phyloP scores from a whole-genome alignment of 805 yeast genomes.

The Torulaspora gathmanii region DNA sequence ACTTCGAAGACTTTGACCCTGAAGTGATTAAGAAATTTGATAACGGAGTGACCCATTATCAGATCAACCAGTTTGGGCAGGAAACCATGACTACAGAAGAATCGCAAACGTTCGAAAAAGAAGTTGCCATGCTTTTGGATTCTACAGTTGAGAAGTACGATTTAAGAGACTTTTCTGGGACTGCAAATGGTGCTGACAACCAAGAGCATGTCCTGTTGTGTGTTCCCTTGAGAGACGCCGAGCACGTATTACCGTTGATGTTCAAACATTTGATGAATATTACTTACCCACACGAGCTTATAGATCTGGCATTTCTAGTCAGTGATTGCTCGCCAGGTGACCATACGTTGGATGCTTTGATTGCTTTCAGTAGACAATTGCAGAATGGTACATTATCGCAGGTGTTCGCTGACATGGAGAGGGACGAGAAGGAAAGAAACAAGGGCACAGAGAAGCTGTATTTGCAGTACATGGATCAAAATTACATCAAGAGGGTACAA shows the following conservation, averaged over 20 bases:
- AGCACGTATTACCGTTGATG: constrained; percentile 70
- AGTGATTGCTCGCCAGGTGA: constrained; percentile 72
- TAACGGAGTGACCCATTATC: constrained; percentile 38
- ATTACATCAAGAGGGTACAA: constrained; percentile 53
- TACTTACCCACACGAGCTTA: constrained; percentile 74
- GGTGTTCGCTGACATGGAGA: constrained; percentile 32
- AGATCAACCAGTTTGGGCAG: constrained; percentile 36
- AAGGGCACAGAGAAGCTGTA: constrained; percentile 60
- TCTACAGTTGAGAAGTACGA: constrained; percentile 59
- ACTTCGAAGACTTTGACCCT: constrained; percentile 35
- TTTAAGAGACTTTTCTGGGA: constrained; percentile 52
- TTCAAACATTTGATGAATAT: constrained; percentile 81
- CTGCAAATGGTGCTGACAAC: constrained; percentile 43
- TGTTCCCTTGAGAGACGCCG: constrained; percentile 78
- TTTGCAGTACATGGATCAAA: constrained; percentile 63
- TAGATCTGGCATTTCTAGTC: constrained; percentile 76
- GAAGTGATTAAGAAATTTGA: constrained; percentile 36
- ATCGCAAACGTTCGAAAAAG: constrained; percentile 28
- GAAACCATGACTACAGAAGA: constrained; percentile 32
- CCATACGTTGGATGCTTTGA: constrained; percentile 57
- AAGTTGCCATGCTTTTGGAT: constrained; percentile 39
- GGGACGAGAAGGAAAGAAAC: constrained; percentile 38
- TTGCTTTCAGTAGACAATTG: constrained; percentile 59
- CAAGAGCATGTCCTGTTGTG: constrained; percentile 65
- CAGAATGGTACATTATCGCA: constrained; percentile 64